Percentiles rank a stretch among this genome's conserved stretches.
phyloP scores from a whole-genome alignment of 805 yeast genomes.

The Blastobotrys parvus region DNA sequence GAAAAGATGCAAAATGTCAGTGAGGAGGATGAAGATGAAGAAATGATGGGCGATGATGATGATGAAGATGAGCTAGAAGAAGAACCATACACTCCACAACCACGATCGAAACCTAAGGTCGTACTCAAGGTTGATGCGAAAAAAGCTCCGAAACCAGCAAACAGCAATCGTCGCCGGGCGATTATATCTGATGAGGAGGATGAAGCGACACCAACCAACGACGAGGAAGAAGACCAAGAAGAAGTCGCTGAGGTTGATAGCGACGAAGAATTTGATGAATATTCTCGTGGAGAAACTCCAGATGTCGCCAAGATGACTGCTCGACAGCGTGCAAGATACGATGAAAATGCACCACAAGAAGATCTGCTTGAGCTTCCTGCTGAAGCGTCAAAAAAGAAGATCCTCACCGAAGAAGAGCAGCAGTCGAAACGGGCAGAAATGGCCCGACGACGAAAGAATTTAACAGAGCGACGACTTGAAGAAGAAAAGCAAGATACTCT shows the following conservation, averaged over 20 bases:
- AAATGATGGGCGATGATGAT: constrained; percentile 2
- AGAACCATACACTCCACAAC: neutral
- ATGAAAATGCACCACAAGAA: constrained; percentile 20
- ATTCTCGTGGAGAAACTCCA: constrained; percentile 8
- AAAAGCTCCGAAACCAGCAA: constrained; percentile 6
- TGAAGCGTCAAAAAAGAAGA: constrained; percentile 37
- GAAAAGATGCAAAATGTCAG: neutral
- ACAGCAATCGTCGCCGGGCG: constrained; percentile 12
- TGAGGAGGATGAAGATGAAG: constrained; percentile 1
- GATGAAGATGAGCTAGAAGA: constrained; percentile 6
- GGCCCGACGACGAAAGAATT: constrained; percentile 80
- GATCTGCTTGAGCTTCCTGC: constrained; percentile 25
- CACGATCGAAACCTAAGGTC: too few relatives aligned
- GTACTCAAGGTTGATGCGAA: constrained; percentile 12
- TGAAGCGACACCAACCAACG: constrained; percentile 14
- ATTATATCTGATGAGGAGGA: constrained; percentile 18
- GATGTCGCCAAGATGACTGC: constrained; percentile 30
- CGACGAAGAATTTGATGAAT: constrained; percentile 9
- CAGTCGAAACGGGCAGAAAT: constrained; percentile 76
- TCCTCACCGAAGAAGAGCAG: constrained; percentile 74
- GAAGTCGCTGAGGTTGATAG: constrained; percentile 5
- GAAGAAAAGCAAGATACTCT: constrained; percentile 91
- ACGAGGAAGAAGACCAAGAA: constrained; percentile 17
- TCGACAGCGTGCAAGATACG: constrained; percentile 30
- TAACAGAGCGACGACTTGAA: constrained; percentile 72